Base-by-base conservation (phyloP, 2,329 filamentous ascomycete genomes). In the Apiospora arundinis region DNA sequence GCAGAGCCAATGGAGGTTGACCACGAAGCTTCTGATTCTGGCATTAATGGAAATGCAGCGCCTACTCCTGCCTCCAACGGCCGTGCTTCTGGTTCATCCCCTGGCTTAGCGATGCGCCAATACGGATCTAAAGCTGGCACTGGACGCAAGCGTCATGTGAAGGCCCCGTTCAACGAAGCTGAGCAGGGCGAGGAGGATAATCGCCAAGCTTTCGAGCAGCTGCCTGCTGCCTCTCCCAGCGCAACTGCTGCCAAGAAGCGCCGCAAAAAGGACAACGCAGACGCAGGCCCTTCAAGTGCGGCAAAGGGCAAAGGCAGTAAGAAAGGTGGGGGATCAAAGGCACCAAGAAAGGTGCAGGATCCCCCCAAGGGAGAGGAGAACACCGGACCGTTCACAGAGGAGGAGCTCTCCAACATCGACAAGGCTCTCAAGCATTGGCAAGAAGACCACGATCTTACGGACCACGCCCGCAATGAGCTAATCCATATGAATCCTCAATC, bases 391-490 rank as follows among this genome's bases (percentile, higher is more conserved):
- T 88, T 88, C 71, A 83, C 77, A 9, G 81, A 82, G 0, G 79
- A 80, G 4, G 86, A 89, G 73, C 76, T 86, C 12, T 77, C 77
- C 1, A 80, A 80, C 67, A 82, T 89, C 40, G 78, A 78, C 0
- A 77, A 77, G 49, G 82, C 82, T 1, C 81, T 90, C 0, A 82
- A 86, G 68, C 75, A 74, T 0, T 90, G 85, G 77, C 80, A 84
- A 60, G 79, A 82, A 0, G 80, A 85, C 12, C 76, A 86, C 69
- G 77, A 80, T 28, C 74, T 88, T 75, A 81, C 80, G 0, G 82
- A 88, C 71, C 68, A 75, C 25, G 76, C 87, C 37, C 76, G 90
- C n/a, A 90, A 89, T 70, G 80, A 82, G 7, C 75, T 87, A 72
- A 82, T 86, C 23, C 83, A 78, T 69, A 67, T 71, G 69, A 67